Base-by-base conservation (phyloP, 805 yeast genomes). In the Pichia phayaonensis region DNA sequence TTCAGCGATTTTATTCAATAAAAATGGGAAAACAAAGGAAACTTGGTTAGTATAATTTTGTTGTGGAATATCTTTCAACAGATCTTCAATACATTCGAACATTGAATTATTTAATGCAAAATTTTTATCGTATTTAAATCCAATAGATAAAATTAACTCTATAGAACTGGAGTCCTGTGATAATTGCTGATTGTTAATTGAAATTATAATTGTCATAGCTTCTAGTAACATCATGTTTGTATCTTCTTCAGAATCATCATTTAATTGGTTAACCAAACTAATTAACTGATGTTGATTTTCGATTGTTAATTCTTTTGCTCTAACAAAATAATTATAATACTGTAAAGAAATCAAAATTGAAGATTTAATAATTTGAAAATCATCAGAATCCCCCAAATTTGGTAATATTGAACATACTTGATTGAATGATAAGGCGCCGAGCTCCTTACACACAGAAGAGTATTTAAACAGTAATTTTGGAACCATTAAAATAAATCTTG, bases 161-260 rank as follows among this genome's bases (percentile, higher is more conserved):
- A 86, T 69, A 8, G 76, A 71, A 2, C 62, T 56, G 7, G 67
- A 61, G 36, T 69, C 61, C 8, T 61, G 56, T 3, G 72, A 66
- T 38, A 66, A 50, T 2, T 59, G 54, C 10, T 56, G 59, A 46
- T 70, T 71, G 52, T 75, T 71, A 10, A 84, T 71, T 45, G 73
- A 71, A 40, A 86, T 75, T 1, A 82, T 77, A 3, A 75, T 72
- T 1, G 81, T 72, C n/a, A 86, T 65, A 0, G 85, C 76, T 61
- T 90, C 96, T 13, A 86, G 73, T 41, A 90, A 65, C 44, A 85
- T 73, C 1, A 90, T 78, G 36, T 86, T 80, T 0, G 96, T 77
- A 59, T 90, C 98, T 44, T 88, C 96, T 43, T 81, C 86, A 0
- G 94, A 77, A 1, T 79, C 84, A 1, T 74, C 76, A 3, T 76